Conservation (phyloP, 345 rosid species). For the Eucalyptus sideroxylon region DNA sequence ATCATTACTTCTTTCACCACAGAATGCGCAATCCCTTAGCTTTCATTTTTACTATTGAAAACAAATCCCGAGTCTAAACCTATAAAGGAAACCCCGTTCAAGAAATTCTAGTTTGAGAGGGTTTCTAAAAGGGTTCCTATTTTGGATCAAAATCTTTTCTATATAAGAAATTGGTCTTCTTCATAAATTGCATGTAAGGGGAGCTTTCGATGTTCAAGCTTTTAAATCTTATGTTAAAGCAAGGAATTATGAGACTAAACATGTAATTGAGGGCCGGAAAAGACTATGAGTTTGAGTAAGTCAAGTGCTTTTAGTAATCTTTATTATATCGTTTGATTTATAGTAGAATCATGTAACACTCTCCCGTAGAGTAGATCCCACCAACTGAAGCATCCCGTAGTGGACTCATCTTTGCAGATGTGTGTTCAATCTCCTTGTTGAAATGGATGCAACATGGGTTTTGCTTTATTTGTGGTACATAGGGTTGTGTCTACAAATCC, state of each 20-base stretch:
- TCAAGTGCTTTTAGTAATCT: neutral
- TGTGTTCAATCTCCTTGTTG: neutral
- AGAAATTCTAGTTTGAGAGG: neutral
- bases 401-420: neutral
- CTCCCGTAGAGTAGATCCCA: neutral
- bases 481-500: neutral
- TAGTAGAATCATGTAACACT: neutral
- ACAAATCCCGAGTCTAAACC: neutral
- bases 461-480: neutral
- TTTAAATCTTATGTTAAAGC: neutral
- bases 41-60: neutral
- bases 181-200: neutral
- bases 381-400: fast-evolving
- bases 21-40: neutral
- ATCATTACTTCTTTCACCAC: neutral
- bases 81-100: neutral
- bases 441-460: neutral
- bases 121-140: neutral
- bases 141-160: neutral
- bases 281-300: too few species aligned
- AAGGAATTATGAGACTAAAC: neutral
- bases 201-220: neutral
- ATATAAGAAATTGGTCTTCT: neutral
- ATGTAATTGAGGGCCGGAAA: too few species aligned
- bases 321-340: too few species aligned